A percentile compares a stretch with the other conserved stretches of the same genome.
These are phyloP conservation scores for Galeopsis tetrahit DNA, from an alignment of 257 asterid species.

Conservation along the genomic window DNA sequence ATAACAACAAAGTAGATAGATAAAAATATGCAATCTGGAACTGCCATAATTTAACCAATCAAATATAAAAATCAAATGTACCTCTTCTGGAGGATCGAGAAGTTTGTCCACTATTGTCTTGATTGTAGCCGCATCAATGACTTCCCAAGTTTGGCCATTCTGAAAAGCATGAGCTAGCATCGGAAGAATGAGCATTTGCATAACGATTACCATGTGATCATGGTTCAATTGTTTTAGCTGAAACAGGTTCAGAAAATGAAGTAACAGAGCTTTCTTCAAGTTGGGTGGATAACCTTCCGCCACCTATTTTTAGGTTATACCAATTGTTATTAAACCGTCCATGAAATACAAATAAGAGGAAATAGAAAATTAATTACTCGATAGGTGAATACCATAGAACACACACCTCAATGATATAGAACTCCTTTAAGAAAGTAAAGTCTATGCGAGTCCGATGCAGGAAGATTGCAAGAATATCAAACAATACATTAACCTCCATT, in stretches of 20 bases:
- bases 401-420: constrained; percentile 89
- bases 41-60: constrained; percentile 1
- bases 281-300: constrained; percentile 95
- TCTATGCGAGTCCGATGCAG: constrained; percentile 90
- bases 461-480: constrained; percentile 92
- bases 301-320: constrained; percentile 54
- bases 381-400: constrained; percentile 19
- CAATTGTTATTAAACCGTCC: constrained; percentile 30
- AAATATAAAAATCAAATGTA: constrained; percentile 36
- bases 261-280: constrained; percentile 87
- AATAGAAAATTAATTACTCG: constrained; percentile 15
- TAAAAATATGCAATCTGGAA: not conserved
- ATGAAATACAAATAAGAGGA: constrained; percentile 14
- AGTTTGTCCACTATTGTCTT: constrained; percentile 95
- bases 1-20: not conserved
- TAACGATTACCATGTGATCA: constrained; percentile 95
- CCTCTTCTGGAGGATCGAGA: constrained; percentile 99
- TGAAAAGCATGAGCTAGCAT: constrained; percentile 98
- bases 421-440: constrained; percentile 97
- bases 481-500: constrained; percentile 83
- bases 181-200: constrained; percentile 99
- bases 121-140: constrained; percentile 83
- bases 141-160: constrained; percentile 98
- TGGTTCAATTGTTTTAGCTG: constrained; percentile 85
- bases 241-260: constrained; percentile 88